phyloP scores from a whole-genome alignment of 2,329 filamentous ascomycete species.

The Colletotrichum eremochloae region DNA sequence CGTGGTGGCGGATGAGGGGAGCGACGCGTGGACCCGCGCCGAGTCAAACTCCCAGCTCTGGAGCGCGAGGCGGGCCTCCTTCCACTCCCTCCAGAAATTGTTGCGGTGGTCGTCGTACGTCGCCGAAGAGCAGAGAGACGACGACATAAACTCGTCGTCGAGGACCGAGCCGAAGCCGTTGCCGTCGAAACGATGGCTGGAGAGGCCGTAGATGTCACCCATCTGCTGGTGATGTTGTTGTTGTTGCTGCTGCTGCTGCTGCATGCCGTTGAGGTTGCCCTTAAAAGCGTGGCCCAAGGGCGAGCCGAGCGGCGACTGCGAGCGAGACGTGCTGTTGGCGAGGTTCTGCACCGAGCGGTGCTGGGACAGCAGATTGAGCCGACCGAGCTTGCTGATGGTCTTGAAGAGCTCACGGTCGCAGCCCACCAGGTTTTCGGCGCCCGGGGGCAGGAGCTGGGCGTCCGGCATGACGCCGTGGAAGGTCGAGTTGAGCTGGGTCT shows the following conservation, averaged over 20 bases:
- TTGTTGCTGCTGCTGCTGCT: conserved; percentile 27
- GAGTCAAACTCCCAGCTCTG: conserved; percentile 85
- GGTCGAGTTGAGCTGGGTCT: conserved; percentile 80
- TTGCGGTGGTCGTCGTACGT: conserved; percentile 70
- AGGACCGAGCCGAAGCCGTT: conserved; percentile 73
- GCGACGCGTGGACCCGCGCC: conserved; percentile 62
- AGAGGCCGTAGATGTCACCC: conserved; percentile 53
- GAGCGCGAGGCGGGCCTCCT: conserved; percentile 79
- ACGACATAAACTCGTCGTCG: conserved; percentile 65
- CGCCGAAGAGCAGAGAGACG: conserved; percentile 57
- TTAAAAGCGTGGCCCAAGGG: conserved; percentile 60
- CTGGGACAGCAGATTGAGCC: conserved; percentile 87
- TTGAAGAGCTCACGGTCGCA: conserved; percentile 91
- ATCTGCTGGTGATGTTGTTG: conserved; percentile 44
- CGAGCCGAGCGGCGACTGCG: conserved; percentile 57
- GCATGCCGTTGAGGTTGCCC: conserved; percentile 47
- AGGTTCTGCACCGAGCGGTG: conserved; percentile 65
- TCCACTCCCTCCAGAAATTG: conserved; percentile 90
- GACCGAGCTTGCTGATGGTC: conserved; percentile 84
- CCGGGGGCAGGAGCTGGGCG: conserved; percentile 65
- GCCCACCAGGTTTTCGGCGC: conserved; percentile 86
- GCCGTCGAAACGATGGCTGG: conserved; percentile 73
- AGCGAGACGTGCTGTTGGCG: conserved; percentile 46
- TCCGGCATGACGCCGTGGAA: conserved; percentile 70
- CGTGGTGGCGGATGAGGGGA: conserved; percentile 64